phyloP scores from a whole-genome alignment of 768 basidiomycete species.

The Termitomyces sp. region DNA sequence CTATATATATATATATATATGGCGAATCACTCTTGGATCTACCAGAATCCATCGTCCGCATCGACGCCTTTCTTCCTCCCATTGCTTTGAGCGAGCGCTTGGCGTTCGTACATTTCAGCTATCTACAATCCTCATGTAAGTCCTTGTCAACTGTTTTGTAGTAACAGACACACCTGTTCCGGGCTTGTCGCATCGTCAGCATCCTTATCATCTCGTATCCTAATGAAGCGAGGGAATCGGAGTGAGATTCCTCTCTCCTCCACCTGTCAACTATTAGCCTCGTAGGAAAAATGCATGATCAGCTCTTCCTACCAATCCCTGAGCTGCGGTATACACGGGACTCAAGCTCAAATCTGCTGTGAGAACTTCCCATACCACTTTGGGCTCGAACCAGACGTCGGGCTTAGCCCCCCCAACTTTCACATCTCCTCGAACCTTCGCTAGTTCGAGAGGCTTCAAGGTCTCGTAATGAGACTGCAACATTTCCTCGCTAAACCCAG shows the following conservation, averaged over 20 bases:
- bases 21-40: slow-evolving; percentile 13
- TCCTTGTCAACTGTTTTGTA: not conserved
- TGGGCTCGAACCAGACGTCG: slow-evolving; percentile 97
- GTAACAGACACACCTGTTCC: slow-evolving; percentile 64
- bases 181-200: slow-evolving; percentile 91
- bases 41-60: slow-evolving; percentile 82
- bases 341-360: slow-evolving; percentile 96
- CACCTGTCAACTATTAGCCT: slow-evolving; percentile 37
- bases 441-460: slow-evolving; percentile 73
- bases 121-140: slow-evolving; percentile 42
- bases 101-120: slow-evolving; percentile 91
- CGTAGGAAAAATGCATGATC: not conserved
- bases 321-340: slow-evolving; percentile 93
- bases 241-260: slow-evolving; percentile 93
- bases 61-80: slow-evolving; percentile 68
- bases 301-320: slow-evolving; percentile 66
- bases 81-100: slow-evolving; percentile 75
- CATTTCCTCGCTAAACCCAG: slow-evolving; percentile 93
- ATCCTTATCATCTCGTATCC: slow-evolving; percentile 88
- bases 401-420: slow-evolving; percentile 93
- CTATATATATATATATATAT: slow-evolving; percentile 15
- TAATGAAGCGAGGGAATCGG: slow-evolving; percentile 93
- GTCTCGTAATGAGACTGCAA: slow-evolving; percentile 77
- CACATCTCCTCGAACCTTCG: slow-evolving; percentile 73
- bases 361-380: slow-evolving; percentile 96